Percentiles rank a stretch among this genome's conserved stretches.
phyloP scores from a whole-genome alignment of 768 basidiomycete species.

The Boletus subparvulus region DNA sequence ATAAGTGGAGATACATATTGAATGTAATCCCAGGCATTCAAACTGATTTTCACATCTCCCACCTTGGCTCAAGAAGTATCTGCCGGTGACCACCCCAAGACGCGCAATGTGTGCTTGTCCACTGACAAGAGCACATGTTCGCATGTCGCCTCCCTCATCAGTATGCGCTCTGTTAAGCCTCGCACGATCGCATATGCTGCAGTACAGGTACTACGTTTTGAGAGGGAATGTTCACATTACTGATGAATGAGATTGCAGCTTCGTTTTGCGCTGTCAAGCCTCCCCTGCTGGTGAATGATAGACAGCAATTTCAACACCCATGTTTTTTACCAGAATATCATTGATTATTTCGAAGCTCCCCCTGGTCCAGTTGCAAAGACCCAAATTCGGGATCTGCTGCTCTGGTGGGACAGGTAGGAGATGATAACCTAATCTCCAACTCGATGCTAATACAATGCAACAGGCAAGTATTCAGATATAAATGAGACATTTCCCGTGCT shows the following conservation, averaged over 20 bases:
- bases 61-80: not conserved
- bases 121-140: not conserved
- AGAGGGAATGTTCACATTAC: not conserved
- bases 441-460: not conserved
- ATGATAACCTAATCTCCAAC: not conserved
- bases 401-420: not conserved
- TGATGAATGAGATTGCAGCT: not conserved
- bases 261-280: not conserved
- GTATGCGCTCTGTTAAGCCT: not conserved
- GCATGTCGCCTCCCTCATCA: not conserved
- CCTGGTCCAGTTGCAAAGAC: not conserved
- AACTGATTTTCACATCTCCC: not conserved
- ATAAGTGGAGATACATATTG: not conserved
- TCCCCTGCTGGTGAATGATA: not conserved
- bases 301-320: not conserved
- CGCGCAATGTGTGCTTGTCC: not conserved
- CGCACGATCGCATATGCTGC: not conserved
- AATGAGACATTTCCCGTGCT: not conserved
- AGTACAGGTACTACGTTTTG: not conserved
- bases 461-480: not conserved
- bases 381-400: not conserved
- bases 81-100: not conserved
- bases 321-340: not conserved
- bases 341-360: not conserved
- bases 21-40: not conserved